These are phyloP conservation scores for Backusella parvicylindrica DNA, from an alignment of 192 early-diverging fungal genomes.

Conservation along the genomic window DNA sequence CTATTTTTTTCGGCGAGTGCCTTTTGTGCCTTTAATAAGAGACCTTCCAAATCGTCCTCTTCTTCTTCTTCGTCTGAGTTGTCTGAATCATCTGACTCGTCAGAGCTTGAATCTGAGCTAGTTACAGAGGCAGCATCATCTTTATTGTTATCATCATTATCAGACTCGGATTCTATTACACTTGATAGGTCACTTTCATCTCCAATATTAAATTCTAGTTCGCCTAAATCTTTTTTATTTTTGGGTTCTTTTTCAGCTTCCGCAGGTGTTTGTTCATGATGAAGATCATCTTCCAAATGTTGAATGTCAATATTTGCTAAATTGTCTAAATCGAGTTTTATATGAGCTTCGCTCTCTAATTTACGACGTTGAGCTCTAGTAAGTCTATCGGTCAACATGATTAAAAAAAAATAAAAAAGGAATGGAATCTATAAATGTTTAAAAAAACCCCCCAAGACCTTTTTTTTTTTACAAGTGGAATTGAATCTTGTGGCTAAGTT, in stretches of 20 bases:
- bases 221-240: not conserved
- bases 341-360: not conserved
- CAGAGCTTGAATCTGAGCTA: not conserved
- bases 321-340: conserved; percentile 1
- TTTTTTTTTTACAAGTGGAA: not conserved
- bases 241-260: not conserved
- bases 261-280: not conserved
- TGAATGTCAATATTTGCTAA: not conserved
- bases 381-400: not conserved
- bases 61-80: conserved; percentile 14
- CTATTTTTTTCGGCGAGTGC: conserved; percentile 31
- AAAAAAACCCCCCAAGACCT: not conserved
- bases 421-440: not conserved
- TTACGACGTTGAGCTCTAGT: conserved; percentile 7
- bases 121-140: no score
- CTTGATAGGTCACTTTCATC: not conserved
- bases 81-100: not conserved
- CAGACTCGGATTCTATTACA: not conserved
- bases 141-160: not conserved
- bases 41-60: conserved; percentile 37
- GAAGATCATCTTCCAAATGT: not conserved
- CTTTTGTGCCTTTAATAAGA: conserved; percentile 37
- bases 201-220: not conserved
- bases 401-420: not conserved
- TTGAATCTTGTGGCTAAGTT: not conserved